phyloP scores from a whole-genome alignment of 202 grass and related monocot genomes.

The Dendrocalamus latiflorus region DNA sequence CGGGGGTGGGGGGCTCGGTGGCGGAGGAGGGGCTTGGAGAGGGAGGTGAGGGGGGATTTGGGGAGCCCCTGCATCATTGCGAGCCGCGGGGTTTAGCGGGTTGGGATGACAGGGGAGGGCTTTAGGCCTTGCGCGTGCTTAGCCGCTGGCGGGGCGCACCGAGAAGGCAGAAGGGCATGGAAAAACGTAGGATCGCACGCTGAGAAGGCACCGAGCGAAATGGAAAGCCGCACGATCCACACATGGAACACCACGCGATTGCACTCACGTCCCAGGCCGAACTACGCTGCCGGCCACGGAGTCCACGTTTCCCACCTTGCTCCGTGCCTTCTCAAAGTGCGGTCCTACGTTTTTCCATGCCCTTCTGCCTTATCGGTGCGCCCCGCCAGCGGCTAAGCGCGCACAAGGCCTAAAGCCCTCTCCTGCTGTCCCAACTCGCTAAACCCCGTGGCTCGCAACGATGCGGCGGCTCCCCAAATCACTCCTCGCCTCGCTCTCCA shows the following conservation, averaged over 20 bases:
- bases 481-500: conserved; percentile 31
- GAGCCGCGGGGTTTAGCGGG: not conserved
- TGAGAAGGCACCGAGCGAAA: not conserved
- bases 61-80: conserved; percentile 43
- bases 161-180: too few relatives aligned
- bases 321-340: not conserved
- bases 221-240: not conserved
- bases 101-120: not conserved
- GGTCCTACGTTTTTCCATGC: too few relatives aligned
- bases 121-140: not conserved
- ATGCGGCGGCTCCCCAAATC: conserved; percentile 47
- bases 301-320: not conserved
- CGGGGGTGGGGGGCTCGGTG: too few relatives aligned
- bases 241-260: too few relatives aligned
- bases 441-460: not conserved
- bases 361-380: too few relatives aligned
- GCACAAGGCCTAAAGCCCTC: not conserved
- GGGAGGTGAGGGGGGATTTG: conserved; percentile 12
- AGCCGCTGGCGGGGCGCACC: too few relatives aligned
- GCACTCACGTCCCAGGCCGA: too few relatives aligned
- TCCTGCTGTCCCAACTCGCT: not conserved
- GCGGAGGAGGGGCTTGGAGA: too few relatives aligned
- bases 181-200: not conserved
- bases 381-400: too few relatives aligned
- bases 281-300: not conserved